Base-by-base conservation (phyloP, 2,329 filamentous ascomycete genomes). In the Penicillium sp. region DNA sequence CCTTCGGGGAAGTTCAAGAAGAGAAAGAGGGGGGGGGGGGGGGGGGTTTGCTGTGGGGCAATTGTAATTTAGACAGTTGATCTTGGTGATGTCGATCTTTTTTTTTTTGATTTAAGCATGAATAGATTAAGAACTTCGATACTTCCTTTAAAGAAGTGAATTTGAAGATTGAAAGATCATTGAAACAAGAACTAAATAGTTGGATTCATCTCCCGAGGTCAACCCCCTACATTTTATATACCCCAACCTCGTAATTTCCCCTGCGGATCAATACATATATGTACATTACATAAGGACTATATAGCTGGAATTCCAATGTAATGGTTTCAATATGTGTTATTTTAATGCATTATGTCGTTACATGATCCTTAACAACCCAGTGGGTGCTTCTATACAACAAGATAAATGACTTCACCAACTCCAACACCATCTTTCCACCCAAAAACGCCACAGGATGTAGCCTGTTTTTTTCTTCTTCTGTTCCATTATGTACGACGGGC, bases 21-120 rank as follows among this genome's bases (percentile, higher is more conserved):
- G 49, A 49, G 27, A 49, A 53, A 57, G 57, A 57, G 61, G 55
- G 38, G 38, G 31, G 55, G 59, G 43, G 47, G 42, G 50, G 36
- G 17, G 47, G 42, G 50, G 36, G 17, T 31, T 47, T 61, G 61
- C 50, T 62, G 61, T 62, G 60, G 61, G 60, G 61, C 54, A 58
- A 15, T 53, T 58, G 39, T n/a, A 12, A 42, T 53, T 41, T 10
- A 35, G 42, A 53, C 8, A 42, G 35, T 25, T 25, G 52, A 50
- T 49, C 56, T 23, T 19, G 19, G 48, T 50, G 23, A 51, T 52
- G 31, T 47, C 23, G 45, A 55, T 38, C 27, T 5, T 19, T 33
- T 23, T 50, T 33, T 27, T 21, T 44, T n/a, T n/a, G n/a, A 44
- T 51, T 41, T 41, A 23, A 51, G 49, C 48, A 50, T 50, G 48